Conservation (phyloP, 2,329 filamentous ascomycete genomes). For the Sclerotiophoma versabilis region DNA sequence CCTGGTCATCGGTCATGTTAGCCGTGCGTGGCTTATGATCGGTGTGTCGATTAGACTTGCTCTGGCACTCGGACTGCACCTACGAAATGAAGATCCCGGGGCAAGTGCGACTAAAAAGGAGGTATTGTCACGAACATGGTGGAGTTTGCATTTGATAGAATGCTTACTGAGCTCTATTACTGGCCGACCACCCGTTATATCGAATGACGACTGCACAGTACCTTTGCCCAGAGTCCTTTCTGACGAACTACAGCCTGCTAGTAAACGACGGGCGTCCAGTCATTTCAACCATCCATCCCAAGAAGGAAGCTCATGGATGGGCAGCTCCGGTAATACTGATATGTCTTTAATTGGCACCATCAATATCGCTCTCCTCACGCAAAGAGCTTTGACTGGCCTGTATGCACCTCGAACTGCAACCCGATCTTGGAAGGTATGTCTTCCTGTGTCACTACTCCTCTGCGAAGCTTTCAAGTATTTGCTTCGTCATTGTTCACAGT, state of each 20-base stretch:
- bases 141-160: conserved; percentile 50
- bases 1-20: conserved; percentile 35
- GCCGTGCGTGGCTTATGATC: conserved; percentile 46
- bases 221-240: conserved; percentile 31
- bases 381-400: conserved; percentile 40
- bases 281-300: neutral
- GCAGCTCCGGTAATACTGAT: neutral
- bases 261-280: neutral
- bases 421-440: conserved; percentile 45
- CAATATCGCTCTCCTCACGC: conserved; percentile 41
- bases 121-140: conserved; percentile 49
- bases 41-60: conserved; percentile 49
- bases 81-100: conserved; percentile 45
- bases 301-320: neutral
- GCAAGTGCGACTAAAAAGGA: conserved; percentile 39
- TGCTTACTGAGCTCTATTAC: conserved; percentile 48
- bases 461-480: neutral
- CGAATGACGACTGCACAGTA: conserved; percentile 42
- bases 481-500: no score
- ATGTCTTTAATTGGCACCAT: conserved; percentile 24
- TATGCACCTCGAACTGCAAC: conserved; percentile 46
- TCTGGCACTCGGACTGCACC: conserved; percentile 47
- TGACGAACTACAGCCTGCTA: neutral
- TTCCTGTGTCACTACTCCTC: neutral
- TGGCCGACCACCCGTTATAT: conserved; percentile 48